A percentile compares a stretch with the other conserved stretches of the same genome.
These are phyloP conservation scores for Volvox reticuliferus DNA, from an alignment of 139 green algal genomes.

Conservation along the genomic window DNA sequence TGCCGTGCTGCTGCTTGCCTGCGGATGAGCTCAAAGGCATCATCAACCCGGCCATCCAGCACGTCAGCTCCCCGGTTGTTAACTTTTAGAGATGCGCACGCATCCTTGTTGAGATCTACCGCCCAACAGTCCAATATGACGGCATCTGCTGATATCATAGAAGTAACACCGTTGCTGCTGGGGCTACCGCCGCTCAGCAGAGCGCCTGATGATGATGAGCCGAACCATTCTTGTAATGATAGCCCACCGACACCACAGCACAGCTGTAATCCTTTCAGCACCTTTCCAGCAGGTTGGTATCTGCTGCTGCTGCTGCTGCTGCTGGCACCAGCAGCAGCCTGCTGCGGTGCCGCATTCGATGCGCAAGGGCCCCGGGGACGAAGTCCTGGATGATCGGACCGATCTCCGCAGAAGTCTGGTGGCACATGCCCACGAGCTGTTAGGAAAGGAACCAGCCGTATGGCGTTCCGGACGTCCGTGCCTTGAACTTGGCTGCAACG, in stretches of 20 bases:
- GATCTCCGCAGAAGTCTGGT: neutral
- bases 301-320: neutral
- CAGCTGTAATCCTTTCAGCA: slow-evolving; percentile 5
- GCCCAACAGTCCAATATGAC: neutral
- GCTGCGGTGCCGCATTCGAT: neutral
- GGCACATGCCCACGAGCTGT: neutral
- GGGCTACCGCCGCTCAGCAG: neutral
- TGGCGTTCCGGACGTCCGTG: neutral
- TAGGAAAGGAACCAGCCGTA: neutral
- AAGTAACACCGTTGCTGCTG: no score
- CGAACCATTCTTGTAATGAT: neutral
- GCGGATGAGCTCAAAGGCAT: slow-evolving; percentile 8
- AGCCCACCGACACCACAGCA: slow-evolving; percentile 17
- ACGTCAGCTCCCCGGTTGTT: slow-evolving; percentile 6
- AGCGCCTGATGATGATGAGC: neutral
- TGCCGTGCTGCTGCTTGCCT: no score
- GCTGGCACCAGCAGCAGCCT: no score
- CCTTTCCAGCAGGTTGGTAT: neutral
- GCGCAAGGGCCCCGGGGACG: neutral
- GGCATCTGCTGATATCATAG: neutral
- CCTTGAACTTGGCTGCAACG: neutral
- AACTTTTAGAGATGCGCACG: neutral
- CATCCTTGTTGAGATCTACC: neutral
- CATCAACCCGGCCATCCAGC: neutral
- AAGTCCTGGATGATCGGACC: neutral